Evolutionary conservation across 2,329 filamentous ascomycete genomes (phyloP).

Genomic region (Ophiostoma australiae): DNA sequence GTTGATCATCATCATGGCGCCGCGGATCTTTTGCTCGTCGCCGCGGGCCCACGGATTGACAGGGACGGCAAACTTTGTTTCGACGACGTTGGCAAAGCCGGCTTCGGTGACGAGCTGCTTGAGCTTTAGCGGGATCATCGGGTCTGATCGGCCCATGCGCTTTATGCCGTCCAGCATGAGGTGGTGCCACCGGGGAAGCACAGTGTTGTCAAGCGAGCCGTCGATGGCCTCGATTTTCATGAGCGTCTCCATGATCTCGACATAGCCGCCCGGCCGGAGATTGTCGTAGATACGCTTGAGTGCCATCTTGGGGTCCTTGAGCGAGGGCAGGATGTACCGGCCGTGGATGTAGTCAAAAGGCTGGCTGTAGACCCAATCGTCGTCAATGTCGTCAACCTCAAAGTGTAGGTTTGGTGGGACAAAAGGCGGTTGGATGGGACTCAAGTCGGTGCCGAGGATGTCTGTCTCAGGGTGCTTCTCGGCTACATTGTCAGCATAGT

Average conservation of each 20-base stretch:
- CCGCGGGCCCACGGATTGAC: conserved; percentile 34
- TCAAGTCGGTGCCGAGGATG: neutral
- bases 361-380: neutral
- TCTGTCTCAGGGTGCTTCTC: conserved; percentile 1
- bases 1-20: conserved; percentile 31
- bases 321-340: conserved; percentile 25
- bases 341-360: conserved; percentile 47
- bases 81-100: conserved; percentile 21
- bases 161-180: neutral
- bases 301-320: conserved; percentile 17
- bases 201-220: conserved; percentile 33
- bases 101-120: neutral
- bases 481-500: neutral
- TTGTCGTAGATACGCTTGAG: conserved; percentile 43
- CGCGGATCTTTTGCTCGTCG: conserved; percentile 30
- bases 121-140: neutral
- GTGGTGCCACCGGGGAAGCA: conserved; percentile 22
- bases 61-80: conserved; percentile 34
- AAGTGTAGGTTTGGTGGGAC: neutral
- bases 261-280: conserved; percentile 39
- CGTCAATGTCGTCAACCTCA: neutral
- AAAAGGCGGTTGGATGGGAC: conserved; percentile 6
- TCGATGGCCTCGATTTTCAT: conserved; percentile 30
- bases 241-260: conserved; percentile 38
- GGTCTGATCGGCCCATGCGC: neutral